Base-by-base conservation (phyloP, 2,329 filamentous ascomycete genomes). In the Oidium heveae region DNA sequence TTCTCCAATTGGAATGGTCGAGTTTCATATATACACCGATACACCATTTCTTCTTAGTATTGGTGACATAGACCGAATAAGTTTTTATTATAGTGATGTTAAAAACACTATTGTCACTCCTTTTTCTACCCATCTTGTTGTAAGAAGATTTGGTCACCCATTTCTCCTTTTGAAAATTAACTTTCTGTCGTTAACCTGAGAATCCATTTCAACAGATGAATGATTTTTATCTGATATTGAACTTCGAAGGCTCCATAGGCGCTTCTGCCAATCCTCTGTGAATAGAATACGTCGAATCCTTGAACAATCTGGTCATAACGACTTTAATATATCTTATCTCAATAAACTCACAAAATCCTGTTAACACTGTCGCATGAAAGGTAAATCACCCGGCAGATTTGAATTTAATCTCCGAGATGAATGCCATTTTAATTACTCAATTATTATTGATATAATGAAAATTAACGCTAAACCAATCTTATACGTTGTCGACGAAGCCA, bases 371-470 rank as follows among this genome's bases (percentile, higher is more conserved):
- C 34, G 15, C 8, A 36, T 36, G 15, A 36, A 36, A 36, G 34
- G 34, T 36, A 10, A n/a, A 10, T n/a, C 2, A 24, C 47, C 47
- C 2, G 28, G 9, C 13, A 4, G 32, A 39, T 53, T 53, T 28
- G 39, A 37, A 47, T 53, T 53, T 20, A 37, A 15, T 2, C 34
- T 53, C 10, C 12, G 20, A 37, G 50, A 53, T 22, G 32, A 53
- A 16, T 46, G 2, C 16, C 9, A 46, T 18, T 46, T 46, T 22
- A 46, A 46, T 20, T 46, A 46, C 41, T n/a, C 16, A 46, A 22
- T 56, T 13, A 32, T 56, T 22, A 34, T 54, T 4, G 43, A 56
- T 41, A 51, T 56, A 24, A 44, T 54, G 28, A 54, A 54, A 51
- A 41, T 56, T 16, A 37, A 51, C 13, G 24, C 20, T 22, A 50